Evolutionary conservation across 179 eudicot genomes (phyloP), one percentile per base, ranked within the genome.

Genomic region (Silene vulgaris): DNA sequence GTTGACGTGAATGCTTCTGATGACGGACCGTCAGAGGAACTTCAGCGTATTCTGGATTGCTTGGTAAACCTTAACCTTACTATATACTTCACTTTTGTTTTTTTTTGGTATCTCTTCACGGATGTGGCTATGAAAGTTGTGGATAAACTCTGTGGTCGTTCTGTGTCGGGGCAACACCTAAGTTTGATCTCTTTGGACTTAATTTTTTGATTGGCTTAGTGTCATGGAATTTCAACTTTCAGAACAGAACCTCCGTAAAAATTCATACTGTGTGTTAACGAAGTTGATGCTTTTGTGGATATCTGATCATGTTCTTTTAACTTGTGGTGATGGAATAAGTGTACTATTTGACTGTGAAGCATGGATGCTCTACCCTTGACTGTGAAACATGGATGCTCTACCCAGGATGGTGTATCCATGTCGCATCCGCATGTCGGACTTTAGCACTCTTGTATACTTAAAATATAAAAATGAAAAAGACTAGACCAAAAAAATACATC

Each of bases 21-120:
- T 64, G 88, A 81, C 83, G 88, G 88, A 75, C 92, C 94, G 68
- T 78, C 94, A 20, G 91, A 89, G 82, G 99, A 96, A 85, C 94
- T 93, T 86, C 92, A 88, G 80, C 90, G 81, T 59, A 85, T 96
- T 79, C 79, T 93, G 68, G 91, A 88, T 76, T 90, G 90, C 84
- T 81, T 96, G 98, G 99, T 96, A 90, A 88, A 79, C 66, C 64
- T 66, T 17, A 50, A 61, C 57, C 77, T 19, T 32, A 69, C 60
- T 48, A 48, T 16, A 8, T 59, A 40, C 56, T 21, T 20, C 16
- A n/a, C 20, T 74, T 40, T 20, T 21, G 52, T 73, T 40, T 21
- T 76, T 76, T 72, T 68, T 60, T 65, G 6, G 43, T 23, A 69
- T 37, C 21, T 75, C 12, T 52, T 69, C 16, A 35, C 20, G 20